phyloP scores from a whole-genome alignment of 352 stramenopile genomes.

The Globisporangium nagaii region DNA sequence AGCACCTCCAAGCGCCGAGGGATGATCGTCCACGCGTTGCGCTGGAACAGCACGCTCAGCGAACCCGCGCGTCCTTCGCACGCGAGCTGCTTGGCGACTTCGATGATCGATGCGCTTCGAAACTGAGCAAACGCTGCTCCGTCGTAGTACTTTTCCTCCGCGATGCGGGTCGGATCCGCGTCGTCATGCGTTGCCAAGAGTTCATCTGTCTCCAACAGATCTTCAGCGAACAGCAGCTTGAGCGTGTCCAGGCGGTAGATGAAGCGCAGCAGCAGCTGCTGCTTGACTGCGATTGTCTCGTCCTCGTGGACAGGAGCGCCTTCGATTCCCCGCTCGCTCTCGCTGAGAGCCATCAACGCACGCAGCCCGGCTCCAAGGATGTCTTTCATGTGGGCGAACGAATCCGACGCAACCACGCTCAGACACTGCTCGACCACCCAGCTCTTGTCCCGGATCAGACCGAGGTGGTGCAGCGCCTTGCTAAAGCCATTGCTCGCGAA shows the following conservation, averaged over 20 bases:
- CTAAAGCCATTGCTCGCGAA: slow-evolving; percentile 15
- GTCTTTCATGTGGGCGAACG: slow-evolving; percentile 48
- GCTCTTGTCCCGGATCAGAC: slow-evolving; percentile 28
- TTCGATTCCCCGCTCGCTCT: neutral
- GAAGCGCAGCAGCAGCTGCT: slow-evolving; percentile 23
- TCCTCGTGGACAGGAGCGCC: slow-evolving; percentile 4
- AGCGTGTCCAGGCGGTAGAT: slow-evolving; percentile 48
- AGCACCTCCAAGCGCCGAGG: slow-evolving; percentile 45
- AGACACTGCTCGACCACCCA: slow-evolving; percentile 55
- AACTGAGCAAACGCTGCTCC: slow-evolving; percentile 27
- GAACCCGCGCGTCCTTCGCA: slow-evolving; percentile 39
- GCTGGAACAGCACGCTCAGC: slow-evolving; percentile 35
- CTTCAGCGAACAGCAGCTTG: slow-evolving; percentile 32
- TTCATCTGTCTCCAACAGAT: slow-evolving; percentile 27
- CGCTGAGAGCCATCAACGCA: slow-evolving; percentile 11
- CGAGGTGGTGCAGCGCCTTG: slow-evolving; percentile 38
- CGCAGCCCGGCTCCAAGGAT: slow-evolving; percentile 41
- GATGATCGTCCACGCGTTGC: slow-evolving; percentile 50
- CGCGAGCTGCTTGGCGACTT: slow-evolving; percentile 38
- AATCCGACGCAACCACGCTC: slow-evolving; percentile 26
- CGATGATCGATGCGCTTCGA: slow-evolving; percentile 24
- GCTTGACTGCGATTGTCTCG: slow-evolving; percentile 6
- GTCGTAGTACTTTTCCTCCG: slow-evolving; percentile 40
- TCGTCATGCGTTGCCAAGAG: slow-evolving; percentile 4
- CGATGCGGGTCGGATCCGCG: slow-evolving; percentile 15